Percentiles rank a stretch among this genome's conserved stretches.
Evolutionary conservation across 2,329 filamentous ascomycete species (phyloP).

Genomic region (Colletotrichum truncatum): DNA sequence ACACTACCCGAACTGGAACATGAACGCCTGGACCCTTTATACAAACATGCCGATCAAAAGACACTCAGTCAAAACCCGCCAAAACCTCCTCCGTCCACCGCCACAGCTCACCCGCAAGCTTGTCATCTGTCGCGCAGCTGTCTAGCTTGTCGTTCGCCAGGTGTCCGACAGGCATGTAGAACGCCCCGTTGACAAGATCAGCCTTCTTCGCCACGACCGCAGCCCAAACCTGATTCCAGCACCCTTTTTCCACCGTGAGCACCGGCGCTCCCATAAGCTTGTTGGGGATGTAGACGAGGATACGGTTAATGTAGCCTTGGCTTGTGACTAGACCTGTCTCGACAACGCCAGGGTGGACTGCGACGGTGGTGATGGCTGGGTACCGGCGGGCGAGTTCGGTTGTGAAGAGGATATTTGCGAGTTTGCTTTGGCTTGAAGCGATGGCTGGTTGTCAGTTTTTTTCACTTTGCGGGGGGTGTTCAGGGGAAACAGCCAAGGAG

Average conservation of each 20-base stretch:
- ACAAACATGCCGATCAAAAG: not conserved
- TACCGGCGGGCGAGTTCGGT: conserved; percentile 39
- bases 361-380: conserved; percentile 37
- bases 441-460: no score
- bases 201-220: conserved; percentile 33
- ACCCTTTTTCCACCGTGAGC: conserved; percentile 39
- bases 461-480: not conserved
- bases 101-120: conserved; percentile 46
- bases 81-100: conserved; percentile 44
- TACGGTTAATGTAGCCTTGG: conserved; percentile 35
- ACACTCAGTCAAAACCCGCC: not conserved
- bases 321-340: conserved; percentile 37
- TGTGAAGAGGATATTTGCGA: conserved; percentile 43
- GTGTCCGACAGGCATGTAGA: conserved; percentile 41
- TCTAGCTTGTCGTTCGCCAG: conserved; percentile 32
- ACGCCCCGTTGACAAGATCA: conserved; percentile 33
- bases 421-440: conserved; percentile 38
- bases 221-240: conserved; percentile 43
- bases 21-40: no score
- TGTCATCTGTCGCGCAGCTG: conserved; percentile 35
- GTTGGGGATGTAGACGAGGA: conserved; percentile 37
- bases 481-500: not conserved
- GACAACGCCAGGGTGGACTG: conserved; percentile 41
- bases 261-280: conserved; percentile 26
- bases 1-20: no score